Conservation (phyloP, 768 basidiomycete species). For the Hericium rajendrae region DNA sequence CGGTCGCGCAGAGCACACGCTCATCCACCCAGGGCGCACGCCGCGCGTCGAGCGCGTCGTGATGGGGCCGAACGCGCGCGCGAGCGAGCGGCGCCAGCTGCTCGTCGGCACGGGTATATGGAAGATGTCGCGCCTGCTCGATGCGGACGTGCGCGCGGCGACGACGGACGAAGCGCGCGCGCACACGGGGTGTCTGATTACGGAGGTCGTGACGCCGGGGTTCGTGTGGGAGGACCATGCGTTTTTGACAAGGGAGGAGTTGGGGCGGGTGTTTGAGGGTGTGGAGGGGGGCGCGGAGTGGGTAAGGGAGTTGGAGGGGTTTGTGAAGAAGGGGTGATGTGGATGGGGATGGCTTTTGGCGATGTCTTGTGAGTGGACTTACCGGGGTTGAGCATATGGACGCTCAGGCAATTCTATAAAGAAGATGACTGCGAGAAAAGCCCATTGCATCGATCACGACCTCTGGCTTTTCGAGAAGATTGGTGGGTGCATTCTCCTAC, state of each 20-base stretch:
- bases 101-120: constrained; percentile 42
- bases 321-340: neutral
- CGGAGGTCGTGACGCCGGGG: constrained; percentile 49
- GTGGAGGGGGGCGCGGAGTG: neutral
- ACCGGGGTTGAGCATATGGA: too few species aligned
- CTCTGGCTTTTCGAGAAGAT: too few species aligned
- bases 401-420: too few species aligned
- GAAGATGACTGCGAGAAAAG: too few species aligned
- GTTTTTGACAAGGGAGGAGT: constrained; percentile 25
- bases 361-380: neutral
- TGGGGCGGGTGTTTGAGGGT: neutral
- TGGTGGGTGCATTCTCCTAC: too few species aligned
- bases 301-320: neutral
- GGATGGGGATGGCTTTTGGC: neutral
- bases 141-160: constrained; percentile 27
- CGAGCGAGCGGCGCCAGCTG: constrained; percentile 38
- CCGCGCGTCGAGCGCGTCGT: constrained; percentile 29
- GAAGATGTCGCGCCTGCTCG: constrained; percentile 49
- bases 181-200: constrained; percentile 40
- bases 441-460: too few species aligned
- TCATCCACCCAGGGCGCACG: constrained; percentile 25
- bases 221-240: constrained; percentile 44
- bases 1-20: constrained; percentile 41
- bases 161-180: constrained; percentile 24
- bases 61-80: constrained; percentile 32